Percentiles rank a stretch among this genome's conserved stretches.
Evolutionary conservation across 1,139 yeast species (phyloP).

Genomic region (Hemisphaericaspora lyxosophila): DNA sequence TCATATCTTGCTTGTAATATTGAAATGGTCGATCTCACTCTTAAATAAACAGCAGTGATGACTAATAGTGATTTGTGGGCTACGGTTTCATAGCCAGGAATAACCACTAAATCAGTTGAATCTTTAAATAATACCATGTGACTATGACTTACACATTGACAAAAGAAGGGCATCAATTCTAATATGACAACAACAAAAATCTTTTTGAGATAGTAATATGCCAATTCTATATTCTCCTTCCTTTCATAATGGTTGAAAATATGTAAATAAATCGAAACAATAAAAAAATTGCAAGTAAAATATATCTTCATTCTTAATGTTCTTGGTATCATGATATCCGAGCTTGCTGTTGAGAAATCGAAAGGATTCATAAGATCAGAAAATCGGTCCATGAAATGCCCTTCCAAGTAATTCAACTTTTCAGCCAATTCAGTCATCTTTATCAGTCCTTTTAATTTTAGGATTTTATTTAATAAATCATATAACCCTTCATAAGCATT

Average conservation of each 20-base stretch:
- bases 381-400: conserved; percentile 17
- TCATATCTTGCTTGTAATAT: conserved; percentile 10
- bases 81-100: conserved; percentile 35
- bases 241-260: conserved; percentile 39
- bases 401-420: conserved; percentile 19
- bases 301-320: conserved; percentile 23
- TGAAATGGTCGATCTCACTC: conserved; percentile 17
- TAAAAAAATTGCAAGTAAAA: conserved; percentile 21
- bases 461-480: conserved; percentile 19
- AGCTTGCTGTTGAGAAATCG: conserved; percentile 3
- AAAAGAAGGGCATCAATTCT: conserved; percentile 35
- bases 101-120: conserved; percentile 34
- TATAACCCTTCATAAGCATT: conserved; percentile 18
- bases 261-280: conserved; percentile 31
- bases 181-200: conserved; percentile 23
- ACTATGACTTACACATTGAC: conserved; percentile 22
- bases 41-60: conserved; percentile 21
- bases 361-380: conserved; percentile 11
- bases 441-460: conserved; percentile 21
- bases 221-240: conserved; percentile 20
- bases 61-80: conserved; percentile 33
- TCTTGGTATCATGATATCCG: conserved; percentile 10
- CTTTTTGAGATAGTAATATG: conserved; percentile 33
- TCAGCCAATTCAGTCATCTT: conserved; percentile 20
- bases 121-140: conserved; percentile 18